Percentiles rank a stretch among this genome's conserved stretches.
phyloP scores from a whole-genome alignment of 257 asterid species.

The Ilex aquifolium region DNA sequence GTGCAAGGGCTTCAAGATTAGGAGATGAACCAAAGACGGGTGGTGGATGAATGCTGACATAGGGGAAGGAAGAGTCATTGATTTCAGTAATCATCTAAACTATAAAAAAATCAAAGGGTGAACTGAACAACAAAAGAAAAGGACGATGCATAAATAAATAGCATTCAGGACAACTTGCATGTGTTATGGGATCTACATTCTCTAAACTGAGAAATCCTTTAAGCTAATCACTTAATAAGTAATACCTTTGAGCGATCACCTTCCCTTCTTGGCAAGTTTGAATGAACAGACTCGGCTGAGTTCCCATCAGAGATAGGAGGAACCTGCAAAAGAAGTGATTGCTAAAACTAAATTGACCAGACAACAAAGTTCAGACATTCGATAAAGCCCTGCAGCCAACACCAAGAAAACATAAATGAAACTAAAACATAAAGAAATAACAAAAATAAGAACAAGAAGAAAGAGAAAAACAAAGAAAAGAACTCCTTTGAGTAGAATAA shows the following conservation, averaged over 20 bases:
- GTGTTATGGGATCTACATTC: not conserved
- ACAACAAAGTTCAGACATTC: not conserved
- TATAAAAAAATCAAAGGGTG: conserved; percentile 8
- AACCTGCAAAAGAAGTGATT: conserved; percentile 38
- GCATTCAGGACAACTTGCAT: not conserved
- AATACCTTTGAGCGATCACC: conserved; percentile 5
- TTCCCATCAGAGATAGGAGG: conserved; percentile 52
- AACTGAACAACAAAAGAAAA: not conserved
- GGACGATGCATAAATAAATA: not conserved
- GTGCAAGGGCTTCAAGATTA: conserved; percentile 94
- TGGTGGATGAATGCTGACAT: conserved; percentile 87
- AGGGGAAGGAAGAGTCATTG: conserved; percentile 16
- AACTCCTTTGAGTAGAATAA: not conserved
- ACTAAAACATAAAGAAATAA: too few species aligned
- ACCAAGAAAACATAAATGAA: not conserved
- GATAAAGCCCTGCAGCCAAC: not conserved
- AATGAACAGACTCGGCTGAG: conserved; percentile 47
- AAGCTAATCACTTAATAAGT: too few species aligned
- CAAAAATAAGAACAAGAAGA: too few species aligned
- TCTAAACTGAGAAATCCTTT: not conserved
- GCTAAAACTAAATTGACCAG: not conserved
- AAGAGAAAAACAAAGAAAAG: not conserved
- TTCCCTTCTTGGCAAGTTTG: conserved; percentile 47
- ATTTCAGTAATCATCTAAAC: conserved; percentile 14
- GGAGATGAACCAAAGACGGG: conserved; percentile 99